phyloP scores from a whole-genome alignment of 164 flowering plant genomes.

The Nymphaea thermarum region DNA sequence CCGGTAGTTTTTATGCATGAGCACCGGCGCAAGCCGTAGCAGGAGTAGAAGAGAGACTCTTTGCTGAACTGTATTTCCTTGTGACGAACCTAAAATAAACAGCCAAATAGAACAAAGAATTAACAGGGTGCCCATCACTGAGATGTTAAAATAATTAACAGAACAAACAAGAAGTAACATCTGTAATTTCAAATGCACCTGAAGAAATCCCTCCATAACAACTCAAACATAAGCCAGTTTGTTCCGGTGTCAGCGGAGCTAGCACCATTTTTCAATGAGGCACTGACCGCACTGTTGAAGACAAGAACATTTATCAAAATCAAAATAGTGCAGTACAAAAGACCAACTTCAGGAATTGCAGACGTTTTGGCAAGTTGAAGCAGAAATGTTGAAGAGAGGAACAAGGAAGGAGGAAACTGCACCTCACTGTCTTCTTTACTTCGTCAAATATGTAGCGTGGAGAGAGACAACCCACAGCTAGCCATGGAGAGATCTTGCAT shows the following conservation, averaged over 20 bases:
- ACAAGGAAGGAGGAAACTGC: neutral
- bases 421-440: conserved; percentile 68
- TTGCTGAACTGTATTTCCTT: conserved; percentile 69
- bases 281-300: conserved; percentile 37
- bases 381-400: neutral
- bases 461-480: conserved; percentile 86
- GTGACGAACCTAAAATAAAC: conserved; percentile 68
- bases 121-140: neutral
- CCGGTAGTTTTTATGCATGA: conserved; percentile 8
- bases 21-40: conserved; percentile 69
- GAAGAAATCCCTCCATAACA: conserved; percentile 99
- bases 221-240: conserved; percentile 88
- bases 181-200: conserved; percentile 28
- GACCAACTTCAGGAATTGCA: neutral
- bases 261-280: conserved; percentile 34
- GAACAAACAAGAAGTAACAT: neutral
- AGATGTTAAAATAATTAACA: no score
- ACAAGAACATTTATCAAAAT: neutral
- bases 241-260: conserved; percentile 41
- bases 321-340: neutral
- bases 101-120: neutral
- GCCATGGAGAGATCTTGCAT: conserved; percentile 93
- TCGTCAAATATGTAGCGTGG: conserved; percentile 93
- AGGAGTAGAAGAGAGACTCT: conserved; percentile 44
- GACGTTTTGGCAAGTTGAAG: neutral